phyloP scores from a whole-genome alignment of 352 stramenopile species.

The Globisporangium canariense region DNA sequence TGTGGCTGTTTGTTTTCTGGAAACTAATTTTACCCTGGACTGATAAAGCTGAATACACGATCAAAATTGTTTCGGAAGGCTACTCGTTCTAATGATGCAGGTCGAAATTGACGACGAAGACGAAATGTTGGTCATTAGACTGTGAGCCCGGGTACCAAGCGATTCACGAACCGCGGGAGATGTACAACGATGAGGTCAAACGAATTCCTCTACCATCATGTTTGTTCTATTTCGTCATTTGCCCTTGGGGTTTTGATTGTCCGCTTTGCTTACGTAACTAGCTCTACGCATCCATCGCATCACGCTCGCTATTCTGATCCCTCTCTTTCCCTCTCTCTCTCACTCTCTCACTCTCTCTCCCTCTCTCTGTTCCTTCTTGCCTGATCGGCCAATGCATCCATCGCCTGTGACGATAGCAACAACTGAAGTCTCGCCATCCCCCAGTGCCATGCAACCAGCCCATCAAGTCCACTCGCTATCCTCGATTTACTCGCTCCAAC shows the following conservation, averaged over 20 bases:
- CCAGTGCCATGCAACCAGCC: neutral
- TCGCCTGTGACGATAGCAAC: neutral
- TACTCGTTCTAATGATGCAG: no score
- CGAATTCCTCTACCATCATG: neutral
- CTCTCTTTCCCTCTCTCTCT: neutral
- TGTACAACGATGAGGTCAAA: neutral
- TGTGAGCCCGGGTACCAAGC: neutral
- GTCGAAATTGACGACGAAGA: no score
- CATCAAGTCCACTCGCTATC: neutral
- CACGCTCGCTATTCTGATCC: neutral
- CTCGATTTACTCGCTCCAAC: no score
- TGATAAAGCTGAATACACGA: neutral
- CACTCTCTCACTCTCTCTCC: neutral
- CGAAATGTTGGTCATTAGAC: no score
- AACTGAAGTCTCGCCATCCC: neutral
- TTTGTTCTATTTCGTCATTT: slow-evolving; percentile 7
- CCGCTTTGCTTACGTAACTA: slow-evolving; percentile 1
- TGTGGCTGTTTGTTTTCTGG: neutral
- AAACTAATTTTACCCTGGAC: neutral
- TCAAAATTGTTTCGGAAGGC: neutral
- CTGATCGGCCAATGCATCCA: neutral
- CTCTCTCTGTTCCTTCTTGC: neutral
- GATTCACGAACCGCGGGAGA: no score
- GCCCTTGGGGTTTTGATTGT: neutral
- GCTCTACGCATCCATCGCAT: neutral